Percentiles rank a stretch among this genome's conserved stretches.
Conservation (phyloP, 2,329 filamentous ascomycete species). For the Sporothrix phasma region DNA sequence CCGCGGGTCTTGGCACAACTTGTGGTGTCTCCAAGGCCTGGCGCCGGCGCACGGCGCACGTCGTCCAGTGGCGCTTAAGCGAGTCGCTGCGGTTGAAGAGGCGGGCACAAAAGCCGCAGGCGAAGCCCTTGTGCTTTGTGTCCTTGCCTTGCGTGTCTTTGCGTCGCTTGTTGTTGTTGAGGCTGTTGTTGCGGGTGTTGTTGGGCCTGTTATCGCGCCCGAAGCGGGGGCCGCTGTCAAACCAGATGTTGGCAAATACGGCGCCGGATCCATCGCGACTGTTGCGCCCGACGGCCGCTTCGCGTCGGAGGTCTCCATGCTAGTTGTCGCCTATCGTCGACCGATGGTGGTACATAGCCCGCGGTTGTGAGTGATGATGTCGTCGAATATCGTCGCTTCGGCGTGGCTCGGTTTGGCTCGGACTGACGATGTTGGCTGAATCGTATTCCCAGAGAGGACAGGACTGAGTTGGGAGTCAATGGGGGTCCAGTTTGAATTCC, state of each 20-base stretch:
- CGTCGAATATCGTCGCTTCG: neutral
- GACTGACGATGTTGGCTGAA: neutral
- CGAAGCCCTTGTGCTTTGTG: neutral
- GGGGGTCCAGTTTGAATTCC: neutral
- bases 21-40: neutral
- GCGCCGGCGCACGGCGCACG: neutral
- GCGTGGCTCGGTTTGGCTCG: neutral
- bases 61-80: conserved; percentile 7
- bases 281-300: neutral
- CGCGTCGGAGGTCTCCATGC: neutral
- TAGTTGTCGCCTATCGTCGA: too few relatives aligned
- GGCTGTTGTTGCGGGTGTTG: neutral
- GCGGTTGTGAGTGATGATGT: too few relatives aligned
- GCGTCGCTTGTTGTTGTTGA: neutral
- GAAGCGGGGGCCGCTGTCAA: neutral
- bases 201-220: neutral
- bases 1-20: neutral
- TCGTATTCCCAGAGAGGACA: neutral
- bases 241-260: too few relatives aligned
- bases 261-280: neutral
- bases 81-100: conserved; percentile 10
- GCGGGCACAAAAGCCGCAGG: neutral
- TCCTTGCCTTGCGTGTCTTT: neutral
- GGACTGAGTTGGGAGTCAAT: too few relatives aligned
- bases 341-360: neutral